Evolutionary conservation across 192 early-diverging fungal genomes (phyloP), one percentile per base, ranked within the genome.

Genomic region (Mycoemilia scoparia): DNA sequence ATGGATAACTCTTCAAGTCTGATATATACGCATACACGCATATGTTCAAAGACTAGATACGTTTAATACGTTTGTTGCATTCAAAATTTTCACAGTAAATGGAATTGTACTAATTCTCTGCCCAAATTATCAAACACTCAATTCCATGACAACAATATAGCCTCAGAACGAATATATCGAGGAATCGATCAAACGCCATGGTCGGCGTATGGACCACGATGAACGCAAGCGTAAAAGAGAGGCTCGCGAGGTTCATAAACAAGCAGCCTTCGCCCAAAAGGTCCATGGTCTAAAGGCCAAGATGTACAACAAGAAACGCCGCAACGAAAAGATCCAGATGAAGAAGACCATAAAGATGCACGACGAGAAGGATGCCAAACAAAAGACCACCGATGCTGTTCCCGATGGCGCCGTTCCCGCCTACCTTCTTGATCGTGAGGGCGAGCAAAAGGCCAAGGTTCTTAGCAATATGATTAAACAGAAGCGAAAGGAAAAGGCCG

Each of bases 401-500:
- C 76, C 84, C 27, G 93, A 91, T 26, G 90, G 90, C 28, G 93
- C 93, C 25, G 83, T 98, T 24, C 93, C 93, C 5, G 79, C 90
- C 15, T 98, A 95, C 65, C 68, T 98, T 38, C 67, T 98, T 46
- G 93, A 98, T 60, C 87, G 93, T 73, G 88, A 95, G 71, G 87
- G 84, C 42, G 79, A 98, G 60, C 76, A 89, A 51, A 62, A 82
- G 29, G 93, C 93, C 41, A 98, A 98, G 68, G 80, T 98, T 32
- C 62, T 98, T 39, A 84, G 79, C 55, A 98, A 98, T 68, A 90
- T 92, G 87, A 82, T 98, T 49, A 98, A 98, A 73, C 93, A 98
- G 59, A 98, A 98, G 75, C 75, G 93, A 38, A 98, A 93, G 73
- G 93, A 98, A 64, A 95, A 95, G 72, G 91, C 91, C 12, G 91